phyloP scores from a whole-genome alignment of 1,139 yeast species.

The Geotrichum cucujoidarum region DNA sequence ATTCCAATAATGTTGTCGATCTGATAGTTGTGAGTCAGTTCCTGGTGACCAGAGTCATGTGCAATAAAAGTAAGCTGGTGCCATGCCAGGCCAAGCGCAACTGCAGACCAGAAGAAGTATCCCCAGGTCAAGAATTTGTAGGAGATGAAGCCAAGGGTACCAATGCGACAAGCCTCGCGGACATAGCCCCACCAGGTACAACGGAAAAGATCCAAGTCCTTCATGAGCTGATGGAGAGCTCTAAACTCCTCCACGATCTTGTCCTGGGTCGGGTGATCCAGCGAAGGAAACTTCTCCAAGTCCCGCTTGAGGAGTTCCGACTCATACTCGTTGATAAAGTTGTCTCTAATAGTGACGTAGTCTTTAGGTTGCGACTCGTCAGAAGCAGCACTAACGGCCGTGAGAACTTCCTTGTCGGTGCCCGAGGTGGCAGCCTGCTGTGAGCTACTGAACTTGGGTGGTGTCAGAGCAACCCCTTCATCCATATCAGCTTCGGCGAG shows the following conservation, averaged over 20 bases:
- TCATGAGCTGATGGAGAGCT: conserved; percentile 53
- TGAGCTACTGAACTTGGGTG: conserved; percentile 2
- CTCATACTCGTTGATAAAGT: conserved; percentile 54
- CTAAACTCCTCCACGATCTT: conserved; percentile 54
- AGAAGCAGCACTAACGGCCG: conserved; percentile 7
- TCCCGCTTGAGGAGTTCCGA: conserved; percentile 51
- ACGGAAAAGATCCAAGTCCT: conserved; percentile 56
- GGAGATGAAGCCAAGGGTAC: conserved; percentile 48
- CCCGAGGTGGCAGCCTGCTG: background rate
- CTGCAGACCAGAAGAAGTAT: conserved; percentile 54
- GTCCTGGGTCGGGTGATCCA: conserved; percentile 65
- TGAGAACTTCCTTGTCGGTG: background rate
- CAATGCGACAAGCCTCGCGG: conserved; percentile 60
- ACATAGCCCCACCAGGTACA: conserved; percentile 71
- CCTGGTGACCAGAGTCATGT: conserved; percentile 85
- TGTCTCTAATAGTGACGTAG: conserved; percentile 42
- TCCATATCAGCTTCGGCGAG: conserved; percentile 16
- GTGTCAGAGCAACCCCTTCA: conserved; percentile 15
- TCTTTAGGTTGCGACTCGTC: conserved; percentile 7
- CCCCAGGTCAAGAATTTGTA: conserved; percentile 42
- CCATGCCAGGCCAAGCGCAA: conserved; percentile 73
- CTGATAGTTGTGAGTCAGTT: conserved; percentile 76
- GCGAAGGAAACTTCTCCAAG: conserved; percentile 50
- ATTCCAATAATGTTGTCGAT: conserved; percentile 73
- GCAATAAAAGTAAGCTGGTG: conserved; percentile 85